phyloP scores from a whole-genome alignment of 768 basidiomycete genomes.

The Lactifluus hygrophoroides region DNA sequence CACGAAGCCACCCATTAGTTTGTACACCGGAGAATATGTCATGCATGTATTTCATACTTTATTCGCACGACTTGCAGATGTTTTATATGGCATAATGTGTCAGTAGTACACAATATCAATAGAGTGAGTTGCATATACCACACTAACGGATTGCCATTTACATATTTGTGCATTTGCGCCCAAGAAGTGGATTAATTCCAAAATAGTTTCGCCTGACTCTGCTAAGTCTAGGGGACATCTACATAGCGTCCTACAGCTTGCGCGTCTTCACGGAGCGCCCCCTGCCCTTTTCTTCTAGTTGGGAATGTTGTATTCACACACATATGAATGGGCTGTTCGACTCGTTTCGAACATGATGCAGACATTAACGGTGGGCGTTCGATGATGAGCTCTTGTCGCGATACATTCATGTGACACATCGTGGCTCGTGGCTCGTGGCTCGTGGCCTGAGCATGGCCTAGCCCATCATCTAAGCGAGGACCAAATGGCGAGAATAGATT shows the following conservation, averaged over 20 bases:
- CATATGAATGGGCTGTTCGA: background rate
- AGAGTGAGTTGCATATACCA: background rate
- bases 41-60: conserved; percentile 3
- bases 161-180: background rate
- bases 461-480: background rate
- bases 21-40: background rate
- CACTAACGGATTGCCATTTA: too few relatives aligned
- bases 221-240: background rate
- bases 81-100: background rate
- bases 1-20: background rate
- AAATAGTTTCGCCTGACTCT: background rate
- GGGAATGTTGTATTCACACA: background rate
- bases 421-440: too few relatives aligned
- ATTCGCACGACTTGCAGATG: background rate
- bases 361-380: background rate
- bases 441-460: too few relatives aligned
- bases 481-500: too few relatives aligned
- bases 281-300: background rate
- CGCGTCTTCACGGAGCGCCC: background rate
- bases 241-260: background rate
- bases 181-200: background rate
- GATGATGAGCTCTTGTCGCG: background rate
- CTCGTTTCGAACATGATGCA: background rate
- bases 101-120: background rate
- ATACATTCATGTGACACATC: too few relatives aligned